These are phyloP conservation scores for Ganoderma resinaceum DNA, from an alignment of 1,284 basidiomycete species.

Conservation along the genomic window DNA sequence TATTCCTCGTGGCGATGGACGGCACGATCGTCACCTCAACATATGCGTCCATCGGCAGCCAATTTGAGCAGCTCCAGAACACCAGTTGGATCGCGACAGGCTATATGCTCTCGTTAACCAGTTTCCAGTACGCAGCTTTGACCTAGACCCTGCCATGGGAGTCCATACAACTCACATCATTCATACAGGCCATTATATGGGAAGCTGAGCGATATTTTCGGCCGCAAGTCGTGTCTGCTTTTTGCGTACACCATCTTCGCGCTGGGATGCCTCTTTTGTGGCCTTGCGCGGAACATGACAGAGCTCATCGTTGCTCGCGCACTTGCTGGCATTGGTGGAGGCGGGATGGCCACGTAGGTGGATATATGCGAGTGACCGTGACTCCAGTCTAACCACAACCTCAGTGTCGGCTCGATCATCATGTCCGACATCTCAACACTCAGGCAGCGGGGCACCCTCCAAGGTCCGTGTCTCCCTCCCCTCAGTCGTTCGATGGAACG, in stretches of 20 bases:
- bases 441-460: slow-evolving; percentile 66
- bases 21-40: slow-evolving; percentile 65
- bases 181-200: slow-evolving; percentile 61
- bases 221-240: slow-evolving; percentile 62
- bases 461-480: slow-evolving; percentile 47
- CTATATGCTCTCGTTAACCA: slow-evolving; percentile 66
- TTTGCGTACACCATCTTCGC: slow-evolving; percentile 63
- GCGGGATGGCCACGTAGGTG: slow-evolving; percentile 67
- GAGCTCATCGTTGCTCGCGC: slow-evolving; percentile 64
- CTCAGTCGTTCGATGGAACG: too few species aligned
- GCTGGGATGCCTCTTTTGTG: slow-evolving; percentile 60
- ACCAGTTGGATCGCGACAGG: slow-evolving; percentile 73
- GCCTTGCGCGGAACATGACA: slow-evolving; percentile 59
- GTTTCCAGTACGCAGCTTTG: slow-evolving; percentile 59
- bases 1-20: slow-evolving; percentile 66
- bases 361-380: background rate
- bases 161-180: background rate
- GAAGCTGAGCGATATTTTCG: slow-evolving; percentile 72
- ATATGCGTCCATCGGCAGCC: slow-evolving; percentile 68
- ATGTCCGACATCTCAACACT: slow-evolving; percentile 69
- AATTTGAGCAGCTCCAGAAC: slow-evolving; percentile 66
- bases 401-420: slow-evolving; percentile 64
- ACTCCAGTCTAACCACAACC: background rate
- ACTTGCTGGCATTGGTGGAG: slow-evolving; percentile 67
- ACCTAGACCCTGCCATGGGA: too few species aligned